phyloP scores from a whole-genome alignment of 2,329 filamentous ascomycete genomes.

The Ophiostoma australiae region DNA sequence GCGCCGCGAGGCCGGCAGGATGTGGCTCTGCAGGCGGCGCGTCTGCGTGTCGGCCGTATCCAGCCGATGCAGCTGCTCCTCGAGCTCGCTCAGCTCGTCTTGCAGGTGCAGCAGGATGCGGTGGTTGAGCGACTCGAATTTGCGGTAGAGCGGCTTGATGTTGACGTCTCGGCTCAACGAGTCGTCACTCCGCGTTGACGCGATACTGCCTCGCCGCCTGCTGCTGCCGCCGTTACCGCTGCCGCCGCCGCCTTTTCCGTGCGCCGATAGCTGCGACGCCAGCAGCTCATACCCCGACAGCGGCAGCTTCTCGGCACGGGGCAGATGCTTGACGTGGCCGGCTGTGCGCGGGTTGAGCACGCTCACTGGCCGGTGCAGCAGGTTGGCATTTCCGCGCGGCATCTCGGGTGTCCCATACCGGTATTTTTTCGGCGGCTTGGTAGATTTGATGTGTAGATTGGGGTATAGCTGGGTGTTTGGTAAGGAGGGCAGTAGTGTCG shows the following conservation, averaged over 20 bases:
- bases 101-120: slow-evolving; percentile 77
- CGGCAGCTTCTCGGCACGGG: slow-evolving; percentile 41
- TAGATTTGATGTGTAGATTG: slow-evolving; percentile 22
- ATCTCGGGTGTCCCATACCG: slow-evolving; percentile 43
- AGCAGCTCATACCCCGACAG: slow-evolving; percentile 59
- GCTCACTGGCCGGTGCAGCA: slow-evolving; percentile 37
- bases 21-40: slow-evolving; percentile 40
- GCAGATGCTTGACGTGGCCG: slow-evolving; percentile 36
- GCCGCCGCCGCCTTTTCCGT: slow-evolving; percentile 18
- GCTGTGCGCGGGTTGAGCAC: slow-evolving; percentile 37
- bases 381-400: slow-evolving; percentile 38
- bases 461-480: slow-evolving; percentile 27
- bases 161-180: background rate
- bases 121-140: slow-evolving; percentile 77
- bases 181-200: slow-evolving; percentile 30
- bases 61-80: slow-evolving; percentile 67
- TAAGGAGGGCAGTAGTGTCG: background rate
- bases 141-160: slow-evolving; percentile 66
- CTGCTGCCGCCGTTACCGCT: background rate
- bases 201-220: slow-evolving; percentile 29
- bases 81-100: slow-evolving; percentile 75
- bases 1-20: slow-evolving; percentile 56
- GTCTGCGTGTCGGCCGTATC: slow-evolving; percentile 56
- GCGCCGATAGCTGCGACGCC: slow-evolving; percentile 48
- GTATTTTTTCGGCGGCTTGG: slow-evolving; percentile 20